Evolutionary conservation across 768 basidiomycete genomes (phyloP), one percentile per base, ranked within the genome.

Genomic region (Exidia glandulosa): DNA sequence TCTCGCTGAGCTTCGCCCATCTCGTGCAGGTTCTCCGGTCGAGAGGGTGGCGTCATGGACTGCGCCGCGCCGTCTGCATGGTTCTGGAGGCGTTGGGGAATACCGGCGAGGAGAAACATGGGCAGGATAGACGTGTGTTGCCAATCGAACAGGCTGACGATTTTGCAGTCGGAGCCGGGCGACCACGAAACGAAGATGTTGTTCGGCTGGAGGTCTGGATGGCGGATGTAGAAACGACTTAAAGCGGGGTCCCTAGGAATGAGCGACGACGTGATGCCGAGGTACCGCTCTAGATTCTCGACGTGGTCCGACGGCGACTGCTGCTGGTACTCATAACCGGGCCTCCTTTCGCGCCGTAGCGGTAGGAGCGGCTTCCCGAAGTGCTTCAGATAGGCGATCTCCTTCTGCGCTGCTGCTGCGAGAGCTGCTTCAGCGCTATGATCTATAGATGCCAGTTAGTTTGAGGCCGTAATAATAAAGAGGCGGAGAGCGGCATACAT

Each of bases 81-180:
- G 72, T 81, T 81, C 72, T 79, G 78, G 1, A 82, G 56, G 29
- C 65, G 67, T 58, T 69, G 19, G 47, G 79, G 80, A 67, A 78
- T 68, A 63, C 75, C 72, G 34, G 77, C 72, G 61, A 73, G 74
- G 72, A 82, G 80, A 71, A 78, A 82, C 63, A 63, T 29, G 67
- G 81, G 80, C 32, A 81, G 74, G 72, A 82, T 77, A 3, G 79
- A 71, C 63, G 81, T 61, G 69, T 81, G 79, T 73, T 82, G 80
- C 80, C 79, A 81, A 75, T 81, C 79, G 59, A 80, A 14, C 70
- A 80, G 62, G 71, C 79, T 63, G 59, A 74, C 69, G 66, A 81
- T 61, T 36, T 76, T 56, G 64, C 59, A 70, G 67, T 54, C 59
- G 65, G 77, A 79, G 67, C 74, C 80, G 59, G 77, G 62, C 66